These are phyloP conservation scores for Rhodotorula glutinis DNA, from an alignment of 1,284 basidiomycete genomes.

Conservation along the genomic window DNA sequence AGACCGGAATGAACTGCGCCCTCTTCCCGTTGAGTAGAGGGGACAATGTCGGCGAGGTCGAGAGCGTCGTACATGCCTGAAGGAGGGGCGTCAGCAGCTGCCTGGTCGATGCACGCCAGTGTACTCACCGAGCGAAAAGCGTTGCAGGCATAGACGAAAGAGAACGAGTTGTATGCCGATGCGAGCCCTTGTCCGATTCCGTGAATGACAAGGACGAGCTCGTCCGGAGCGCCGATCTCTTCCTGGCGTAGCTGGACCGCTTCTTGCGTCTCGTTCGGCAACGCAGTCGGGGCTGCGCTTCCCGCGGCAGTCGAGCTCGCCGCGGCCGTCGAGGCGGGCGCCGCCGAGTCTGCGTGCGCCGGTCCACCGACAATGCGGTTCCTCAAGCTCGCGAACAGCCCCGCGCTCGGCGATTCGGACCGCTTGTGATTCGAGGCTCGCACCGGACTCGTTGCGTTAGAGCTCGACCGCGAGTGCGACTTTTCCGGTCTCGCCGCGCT, in stretches of 20 bases:
- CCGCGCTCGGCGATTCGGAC: constrained; percentile 9
- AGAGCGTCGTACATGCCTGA: constrained; percentile 28
- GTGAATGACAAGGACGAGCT: constrained; percentile 44
- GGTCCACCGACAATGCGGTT: constrained; percentile 31
- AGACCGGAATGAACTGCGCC: constrained; percentile 44
- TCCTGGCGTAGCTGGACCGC: constrained; percentile 20
- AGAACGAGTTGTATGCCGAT: constrained; percentile 42
- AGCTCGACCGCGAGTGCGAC: background rate
- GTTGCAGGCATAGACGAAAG: constrained; percentile 44
- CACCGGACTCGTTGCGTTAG: background rate
- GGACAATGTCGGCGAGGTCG: constrained; percentile 32
- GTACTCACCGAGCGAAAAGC: constrained; percentile 31
- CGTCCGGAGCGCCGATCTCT: constrained; percentile 37
- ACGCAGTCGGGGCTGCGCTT: constrained; percentile 2
- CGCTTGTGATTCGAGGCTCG: background rate
- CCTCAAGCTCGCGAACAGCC: constrained; percentile 23
- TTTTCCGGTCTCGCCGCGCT: background rate
- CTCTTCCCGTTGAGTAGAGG: constrained; percentile 40
- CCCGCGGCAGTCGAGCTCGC: constrained; percentile 18
- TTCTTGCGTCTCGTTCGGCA: constrained; percentile 20
- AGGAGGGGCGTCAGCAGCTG: background rate
- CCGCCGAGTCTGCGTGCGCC: constrained; percentile 12
- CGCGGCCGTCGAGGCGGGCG: constrained; percentile 24
- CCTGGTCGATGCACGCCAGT: no score
- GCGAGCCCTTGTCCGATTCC: constrained; percentile 45